Percentiles rank a stretch among this genome's conserved stretches.
These are phyloP conservation scores for Pyricularia grisea DNA, from an alignment of 2,329 filamentous ascomycete species.

Conservation along the genomic window DNA sequence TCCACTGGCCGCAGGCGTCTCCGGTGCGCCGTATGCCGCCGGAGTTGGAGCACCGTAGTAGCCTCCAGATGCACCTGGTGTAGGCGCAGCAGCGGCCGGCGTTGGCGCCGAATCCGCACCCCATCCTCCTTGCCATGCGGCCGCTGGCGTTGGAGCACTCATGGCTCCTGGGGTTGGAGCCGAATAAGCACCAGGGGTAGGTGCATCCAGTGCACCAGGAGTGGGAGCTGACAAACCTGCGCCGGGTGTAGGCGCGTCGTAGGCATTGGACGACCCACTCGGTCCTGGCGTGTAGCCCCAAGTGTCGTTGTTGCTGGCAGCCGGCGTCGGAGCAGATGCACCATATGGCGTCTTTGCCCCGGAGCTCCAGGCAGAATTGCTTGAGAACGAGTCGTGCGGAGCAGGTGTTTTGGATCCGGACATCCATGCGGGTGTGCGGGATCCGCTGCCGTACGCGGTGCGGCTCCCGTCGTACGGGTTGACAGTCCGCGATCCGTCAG, in stretches of 20 bases:
- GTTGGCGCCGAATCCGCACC: conserved; percentile 57
- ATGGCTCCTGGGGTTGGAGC: conserved; percentile 52
- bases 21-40: conserved; percentile 48
- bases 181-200: conserved; percentile 61
- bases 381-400: conserved; percentile 47
- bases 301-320: conserved; percentile 45
- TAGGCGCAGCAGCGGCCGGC: conserved; percentile 56
- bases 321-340: conserved; percentile 46
- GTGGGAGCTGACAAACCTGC: conserved; percentile 50
- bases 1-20: conserved; percentile 52
- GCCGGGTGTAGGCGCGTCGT: conserved; percentile 63
- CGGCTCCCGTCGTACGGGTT: conserved; percentile 66
- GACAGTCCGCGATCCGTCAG: conserved; percentile 56
- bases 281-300: conserved; percentile 51
- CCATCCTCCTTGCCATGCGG: conserved; percentile 50
- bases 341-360: conserved; percentile 68
- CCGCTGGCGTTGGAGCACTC: conserved; percentile 61
- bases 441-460: conserved; percentile 60
- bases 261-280: conserved; percentile 36
- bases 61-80: conserved; percentile 54
- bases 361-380: conserved; percentile 51
- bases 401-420: conserved; percentile 67
- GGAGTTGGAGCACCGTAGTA: conserved; percentile 57
- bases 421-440: conserved; percentile 68
- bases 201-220: conserved; percentile 54